Evolutionary conservation across 225 moss, liverwort and hornwort species (phyloP).

Genomic region (Straminergon stramineum): DNA sequence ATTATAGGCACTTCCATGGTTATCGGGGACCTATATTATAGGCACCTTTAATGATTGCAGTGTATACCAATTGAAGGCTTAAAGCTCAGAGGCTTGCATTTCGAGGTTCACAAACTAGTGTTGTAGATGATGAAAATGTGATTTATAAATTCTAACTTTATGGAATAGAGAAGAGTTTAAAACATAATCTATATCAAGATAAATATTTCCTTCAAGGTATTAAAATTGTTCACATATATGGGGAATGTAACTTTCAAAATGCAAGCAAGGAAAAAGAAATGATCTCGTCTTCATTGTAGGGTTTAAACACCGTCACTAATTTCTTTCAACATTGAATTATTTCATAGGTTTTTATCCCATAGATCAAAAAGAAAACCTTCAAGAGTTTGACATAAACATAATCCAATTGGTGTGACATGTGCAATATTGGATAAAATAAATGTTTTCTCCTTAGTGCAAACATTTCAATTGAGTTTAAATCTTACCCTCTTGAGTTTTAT

Average conservation of each 20-base stretch:
- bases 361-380: background rate
- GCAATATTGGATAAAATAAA: accelerated
- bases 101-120: background rate
- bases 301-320: background rate
- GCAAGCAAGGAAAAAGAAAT: background rate
- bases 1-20: background rate
- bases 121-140: background rate
- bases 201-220: background rate
- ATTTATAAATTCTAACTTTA: background rate
- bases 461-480: background rate
- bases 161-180: background rate
- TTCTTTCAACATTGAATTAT: background rate
- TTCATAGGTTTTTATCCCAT: background rate
- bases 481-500: background rate
- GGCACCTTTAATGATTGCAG: background rate
- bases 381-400: background rate
- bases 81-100: too few species aligned
- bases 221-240: background rate
- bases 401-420: accelerated
- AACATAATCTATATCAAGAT: background rate
- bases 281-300: background rate
- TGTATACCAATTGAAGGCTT: background rate
- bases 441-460: background rate
- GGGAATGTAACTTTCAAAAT: background rate
- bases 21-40: background rate